Conservation (phyloP, 139 green algal genomes). For the Chlorella sp. region DNA sequence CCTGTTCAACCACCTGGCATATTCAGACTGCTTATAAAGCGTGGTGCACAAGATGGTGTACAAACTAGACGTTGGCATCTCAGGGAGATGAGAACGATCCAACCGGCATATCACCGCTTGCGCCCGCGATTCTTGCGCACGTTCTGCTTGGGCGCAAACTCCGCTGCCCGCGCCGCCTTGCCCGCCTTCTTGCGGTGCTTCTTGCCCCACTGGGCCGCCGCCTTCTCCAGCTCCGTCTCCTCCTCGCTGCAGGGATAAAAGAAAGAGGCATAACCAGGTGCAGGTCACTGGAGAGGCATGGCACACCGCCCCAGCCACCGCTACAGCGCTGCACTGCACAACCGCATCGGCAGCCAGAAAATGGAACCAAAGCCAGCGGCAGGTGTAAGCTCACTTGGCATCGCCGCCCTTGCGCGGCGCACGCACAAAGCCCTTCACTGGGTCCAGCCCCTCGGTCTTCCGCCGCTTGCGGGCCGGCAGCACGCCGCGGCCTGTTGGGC, state of each 20-base stretch:
- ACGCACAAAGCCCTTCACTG: conserved; percentile 64
- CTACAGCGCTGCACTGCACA: too few species aligned
- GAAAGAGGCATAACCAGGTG: too few species aligned
- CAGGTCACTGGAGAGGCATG: too few species aligned
- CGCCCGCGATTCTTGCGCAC: conserved; percentile 50
- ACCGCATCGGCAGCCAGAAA: too few species aligned
- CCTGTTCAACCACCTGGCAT: too few species aligned
- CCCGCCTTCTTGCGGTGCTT: conserved; percentile 38
- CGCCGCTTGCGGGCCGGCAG: conserved; percentile 49
- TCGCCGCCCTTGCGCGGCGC: conserved; percentile 55
- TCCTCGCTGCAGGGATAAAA: conserved; percentile 36
- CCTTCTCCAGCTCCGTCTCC: conserved; percentile 56
- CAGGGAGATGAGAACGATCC: too few species aligned
- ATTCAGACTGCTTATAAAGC: too few species aligned
- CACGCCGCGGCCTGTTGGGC: conserved; percentile 25
- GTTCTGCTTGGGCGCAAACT: conserved; percentile 58
- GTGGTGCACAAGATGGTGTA: too few species aligned
- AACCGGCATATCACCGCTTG: conserved; percentile 50
- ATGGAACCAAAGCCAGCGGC: not conserved
- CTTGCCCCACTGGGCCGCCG: conserved; percentile 36
- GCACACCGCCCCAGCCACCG: too few species aligned
- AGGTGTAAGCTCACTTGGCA: conserved; percentile 1
- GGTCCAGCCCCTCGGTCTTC: conserved; percentile 53
- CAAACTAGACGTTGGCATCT: too few species aligned
- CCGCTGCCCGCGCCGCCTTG: conserved; percentile 2